Conservation (phyloP, 2,329 filamentous ascomycete species). For the Cordyceps tenuipes region DNA sequence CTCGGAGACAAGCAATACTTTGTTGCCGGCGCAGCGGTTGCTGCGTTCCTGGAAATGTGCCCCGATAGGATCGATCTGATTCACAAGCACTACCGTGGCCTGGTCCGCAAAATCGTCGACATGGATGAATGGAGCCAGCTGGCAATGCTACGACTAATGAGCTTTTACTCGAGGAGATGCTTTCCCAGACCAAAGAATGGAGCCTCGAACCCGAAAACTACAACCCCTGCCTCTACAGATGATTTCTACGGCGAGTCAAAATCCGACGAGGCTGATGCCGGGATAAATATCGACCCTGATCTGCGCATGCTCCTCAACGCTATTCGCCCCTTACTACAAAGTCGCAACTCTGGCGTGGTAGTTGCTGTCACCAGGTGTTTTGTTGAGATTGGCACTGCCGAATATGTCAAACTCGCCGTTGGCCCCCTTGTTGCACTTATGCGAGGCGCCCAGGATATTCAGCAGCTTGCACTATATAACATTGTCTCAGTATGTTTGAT, state of each 20-base stretch:
- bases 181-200: conserved; percentile 65
- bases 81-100: conserved; percentile 76
- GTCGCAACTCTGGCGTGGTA: conserved; percentile 86
- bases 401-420: conserved; percentile 66
- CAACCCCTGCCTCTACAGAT: conserved; percentile 39
- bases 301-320: conserved; percentile 71
- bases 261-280: conserved; percentile 36
- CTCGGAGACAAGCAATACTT: conserved; percentile 91
- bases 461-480: conserved; percentile 85
- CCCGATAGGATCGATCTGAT: conserved; percentile 81
- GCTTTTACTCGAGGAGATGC: conserved; percentile 74
- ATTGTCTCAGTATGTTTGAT: conserved; percentile 85
- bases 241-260: conserved; percentile 72
- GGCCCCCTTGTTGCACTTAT: conserved; percentile 82
- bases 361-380: conserved; percentile 81
- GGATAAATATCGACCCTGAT: conserved; percentile 69
- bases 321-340: conserved; percentile 79
- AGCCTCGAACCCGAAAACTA: conserved; percentile 31
- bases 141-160: conserved; percentile 72
- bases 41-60: conserved; percentile 82
- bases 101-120: conserved; percentile 87
- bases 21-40: conserved; percentile 88
- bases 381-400: conserved; percentile 69
- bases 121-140: conserved; percentile 99
- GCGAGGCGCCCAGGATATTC: conserved; percentile 75